Base-by-base conservation (phyloP, 2,329 filamentous ascomycete species). In the Fusarium luffae region DNA sequence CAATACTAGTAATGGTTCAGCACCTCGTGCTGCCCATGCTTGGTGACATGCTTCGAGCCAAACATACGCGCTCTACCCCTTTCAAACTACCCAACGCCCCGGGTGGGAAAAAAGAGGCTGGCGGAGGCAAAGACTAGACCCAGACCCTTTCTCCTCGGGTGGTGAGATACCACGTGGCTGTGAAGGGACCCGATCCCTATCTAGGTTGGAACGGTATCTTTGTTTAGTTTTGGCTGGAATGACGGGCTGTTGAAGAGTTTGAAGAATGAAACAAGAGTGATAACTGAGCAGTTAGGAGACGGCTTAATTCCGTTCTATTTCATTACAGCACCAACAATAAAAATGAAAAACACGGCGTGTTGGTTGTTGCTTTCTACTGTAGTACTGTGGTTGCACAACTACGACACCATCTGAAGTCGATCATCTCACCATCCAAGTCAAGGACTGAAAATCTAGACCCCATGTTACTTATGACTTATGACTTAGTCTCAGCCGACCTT, bases 81-180 rank as follows among this genome's bases (percentile, higher is more conserved):
- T 50, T 37, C 34, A 37, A 37, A 37, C 34, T 30, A 25, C 28
- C 25, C 44, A 34, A 18, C 25, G 25, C 30, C 46, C 51, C 34
- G 34, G 23, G 46, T 42, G 40, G 32, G 34, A 37, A 32, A 34
- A 25, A 44, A 13, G 25, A 40, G 46, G 40, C 41, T 34, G 27
- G 37, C 25, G 16, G 34, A 42, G 41, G 47, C 27, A 54, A 52
- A 62, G 57, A 54, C 41, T 32, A 44, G 41, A 44, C 11, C 27
- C 37, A 30, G 25, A 49, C 43, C 60, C 43, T 63, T 47, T 28
- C 58, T 54, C 27, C 30, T 54, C 34, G 27, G 47, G 42, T 42
- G 47, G 34, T 51, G 37, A 28, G 21, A 63, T 44, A 44, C 63
- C 64, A 68, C 64, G 64, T 68, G 64, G 64, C 42, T 48, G 8